A percentile compares a stretch with the other conserved stretches of the same genome.
These are phyloP conservation scores for Madurella fahalii DNA, from an alignment of 2,329 filamentous ascomycete genomes.

Conservation along the genomic window DNA sequence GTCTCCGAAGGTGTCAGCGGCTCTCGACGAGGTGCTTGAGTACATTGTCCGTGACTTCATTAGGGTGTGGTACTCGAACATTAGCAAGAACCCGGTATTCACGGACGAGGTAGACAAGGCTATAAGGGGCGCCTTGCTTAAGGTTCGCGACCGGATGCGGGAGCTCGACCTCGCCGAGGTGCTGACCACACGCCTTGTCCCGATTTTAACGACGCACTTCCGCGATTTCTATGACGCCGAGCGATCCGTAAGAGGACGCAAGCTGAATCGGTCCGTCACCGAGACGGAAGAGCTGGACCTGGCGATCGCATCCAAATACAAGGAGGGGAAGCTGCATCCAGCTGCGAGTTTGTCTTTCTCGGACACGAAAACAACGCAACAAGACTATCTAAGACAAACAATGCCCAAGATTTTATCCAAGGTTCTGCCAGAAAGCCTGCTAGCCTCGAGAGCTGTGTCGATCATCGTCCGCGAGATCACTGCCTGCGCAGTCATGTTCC, in stretches of 20 bases:
- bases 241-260: slow-evolving; percentile 76
- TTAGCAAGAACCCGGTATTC: slow-evolving; percentile 77
- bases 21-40: slow-evolving; percentile 73
- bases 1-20: slow-evolving; percentile 72
- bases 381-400: slow-evolving; percentile 77
- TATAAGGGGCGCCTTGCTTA: slow-evolving; percentile 67
- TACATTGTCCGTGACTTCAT: slow-evolving; percentile 81
- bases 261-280: slow-evolving; percentile 83
- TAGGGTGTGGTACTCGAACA: slow-evolving; percentile 79
- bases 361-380: slow-evolving; percentile 79
- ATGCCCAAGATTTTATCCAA: slow-evolving; percentile 63
- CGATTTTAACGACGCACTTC: slow-evolving; percentile 83
- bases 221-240: slow-evolving; percentile 90
- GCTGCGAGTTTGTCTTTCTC: slow-evolving; percentile 80
- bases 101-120: slow-evolving; percentile 80
- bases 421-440: slow-evolving; percentile 67
- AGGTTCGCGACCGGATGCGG: slow-evolving; percentile 67
- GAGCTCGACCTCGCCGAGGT: slow-evolving; percentile 80
- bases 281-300: slow-evolving; percentile 95
- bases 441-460: slow-evolving; percentile 75
- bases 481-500: slow-evolving; percentile 84
- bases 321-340: slow-evolving; percentile 79
- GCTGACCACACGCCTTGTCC: slow-evolving; percentile 75
- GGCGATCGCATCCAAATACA: slow-evolving; percentile 92
- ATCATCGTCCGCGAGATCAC: slow-evolving; percentile 84